Evolutionary conservation across 2,329 filamentous ascomycete species (phyloP), one percentile per base, ranked within the genome.

Genomic region (Stachybotrys chlorohalonatus): DNA sequence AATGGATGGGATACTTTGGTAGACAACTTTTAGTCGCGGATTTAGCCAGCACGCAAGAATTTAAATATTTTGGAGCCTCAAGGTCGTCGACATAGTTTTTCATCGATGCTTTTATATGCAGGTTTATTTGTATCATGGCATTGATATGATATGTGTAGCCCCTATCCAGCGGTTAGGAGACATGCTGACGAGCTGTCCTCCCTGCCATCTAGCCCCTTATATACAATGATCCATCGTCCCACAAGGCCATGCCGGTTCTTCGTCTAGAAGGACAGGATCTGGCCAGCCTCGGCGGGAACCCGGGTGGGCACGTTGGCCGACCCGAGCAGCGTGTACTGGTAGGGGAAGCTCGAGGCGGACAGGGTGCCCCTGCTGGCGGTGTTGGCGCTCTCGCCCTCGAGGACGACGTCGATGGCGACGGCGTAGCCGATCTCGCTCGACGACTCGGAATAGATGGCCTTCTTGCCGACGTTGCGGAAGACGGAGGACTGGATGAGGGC

Each of bases 381-480:
- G 36, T 52, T 52, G 50, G 15, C 15, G 16, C 50, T 52, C 32
- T 52, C 32, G 36, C 50, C 50, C n/a, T 52, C 36, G 50, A 52
- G 50, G 11, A 52, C 32, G 17, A 47, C 46, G 36, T 52, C 50
- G 13, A 83, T 72, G 11, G 83, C 84, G 31, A 87, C 77, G 5
- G 78, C 74, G 39, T 84, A 73, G 47, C 85, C 85, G 58, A 87
- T 86, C 36, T 85, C 84, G 16, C 78, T 78, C 31, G 75, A 82
- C 13, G 81, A 82, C 47, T 85, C 85, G 3, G 82, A 80, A 49
- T 88, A 77, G 58, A 88, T 84, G 1, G 61, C 61, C 31, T 63
- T 63, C 48, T 63, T 63, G 7, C 61, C 61, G 0, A 62, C 58
- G 7, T 63, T 62, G 9, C 55, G 50, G 11, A 63, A 63, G 0